Percentiles rank a stretch among this genome's conserved stretches.
phyloP scores from a whole-genome alignment of 495 filamentous ascomycete genomes.

The Oidiodendron maius region DNA sequence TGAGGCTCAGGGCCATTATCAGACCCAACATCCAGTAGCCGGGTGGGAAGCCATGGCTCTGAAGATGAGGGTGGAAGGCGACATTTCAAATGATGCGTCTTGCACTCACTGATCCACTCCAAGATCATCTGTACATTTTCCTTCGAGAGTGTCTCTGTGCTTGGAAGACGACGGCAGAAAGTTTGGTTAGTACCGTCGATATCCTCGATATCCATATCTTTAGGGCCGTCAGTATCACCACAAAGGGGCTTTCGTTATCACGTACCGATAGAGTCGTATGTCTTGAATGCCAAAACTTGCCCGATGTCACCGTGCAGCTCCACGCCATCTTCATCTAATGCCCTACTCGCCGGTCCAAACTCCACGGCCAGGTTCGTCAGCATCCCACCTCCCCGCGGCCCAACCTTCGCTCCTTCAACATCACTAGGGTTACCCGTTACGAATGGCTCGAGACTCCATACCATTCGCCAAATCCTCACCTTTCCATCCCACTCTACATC shows the following conservation, averaged over 20 bases:
- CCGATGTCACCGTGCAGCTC: not conserved
- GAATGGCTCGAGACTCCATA: not conserved
- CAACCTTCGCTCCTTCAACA: not conserved
- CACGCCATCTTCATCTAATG: not conserved
- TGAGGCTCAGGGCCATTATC: not conserved
- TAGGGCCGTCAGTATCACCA: not conserved
- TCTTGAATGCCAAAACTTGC: slow-evolving; percentile 11
- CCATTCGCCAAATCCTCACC: slow-evolving; percentile 5
- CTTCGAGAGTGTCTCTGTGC: not conserved
- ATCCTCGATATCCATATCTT: not conserved
- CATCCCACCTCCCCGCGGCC: not conserved
- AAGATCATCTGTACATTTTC: slow-evolving; percentile 9
- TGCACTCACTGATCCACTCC: slow-evolving; percentile 12
- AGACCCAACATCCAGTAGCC: slow-evolving; percentile 7
- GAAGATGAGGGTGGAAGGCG: not conserved
- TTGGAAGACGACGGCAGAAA: not conserved
- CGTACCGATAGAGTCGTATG: slow-evolving; percentile 8
- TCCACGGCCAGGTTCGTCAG: not conserved
- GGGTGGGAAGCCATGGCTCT: slow-evolving; percentile 10
- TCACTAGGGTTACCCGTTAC: not conserved
- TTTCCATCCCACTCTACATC: slow-evolving; percentile 7
- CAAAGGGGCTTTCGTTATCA: not conserved
- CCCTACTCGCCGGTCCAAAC: slow-evolving; percentile 1
- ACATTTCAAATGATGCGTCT: slow-evolving; percentile 3
- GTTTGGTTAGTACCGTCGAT: not conserved